Base-by-base conservation (phyloP, 345 rosid genomes). In the Lepidium sativum region DNA sequence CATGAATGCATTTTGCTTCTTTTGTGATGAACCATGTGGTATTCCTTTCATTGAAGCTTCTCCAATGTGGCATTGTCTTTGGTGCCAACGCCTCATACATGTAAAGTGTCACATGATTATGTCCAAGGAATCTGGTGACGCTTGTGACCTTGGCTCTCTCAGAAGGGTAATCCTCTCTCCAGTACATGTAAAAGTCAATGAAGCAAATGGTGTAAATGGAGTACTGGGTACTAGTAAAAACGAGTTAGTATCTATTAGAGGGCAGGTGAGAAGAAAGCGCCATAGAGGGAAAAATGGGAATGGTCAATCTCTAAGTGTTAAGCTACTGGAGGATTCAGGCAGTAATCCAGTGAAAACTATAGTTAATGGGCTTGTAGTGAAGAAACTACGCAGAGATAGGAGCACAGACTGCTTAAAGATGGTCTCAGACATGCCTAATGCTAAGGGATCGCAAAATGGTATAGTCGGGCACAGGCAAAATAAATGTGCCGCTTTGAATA, bases 41-140 rank as follows among this genome's bases (percentile, higher is more conserved):
- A 74, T 84, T 77, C 89, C 86, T 75, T 84, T 84, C 47, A 71
- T 84, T 32, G 83, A 77, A 68, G 79, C 80, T 59, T 84, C 85
- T 75, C 89, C 89, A 3, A 77, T 79, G 58, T 84, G 86, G 85
- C 89, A 84, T 45, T 84, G 89, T 66, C 69, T 82, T 40, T 84
- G 89, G 83, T 84, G 89, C 68, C 89, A 84, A 34, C 89, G 82
- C 27, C 86, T 79, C 39, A 75, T 80, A 68, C 86, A 84, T 66
- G 85, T 84, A 4, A 80, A 84, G 57, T 84, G 89, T 67, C 89
- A 84, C 55, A 57, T 77, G 57, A 77, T 77, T 57, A 82, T 84
- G 89, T 80, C 77, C 20, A 74, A 75, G 32, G 86, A 82, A 79
- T 79, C 85, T 45, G 86, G 84, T 48, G 83, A 84, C 59, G 72